phyloP scores from a whole-genome alignment of 305 asterid species.

The Solanum aculeatissimum region DNA sequence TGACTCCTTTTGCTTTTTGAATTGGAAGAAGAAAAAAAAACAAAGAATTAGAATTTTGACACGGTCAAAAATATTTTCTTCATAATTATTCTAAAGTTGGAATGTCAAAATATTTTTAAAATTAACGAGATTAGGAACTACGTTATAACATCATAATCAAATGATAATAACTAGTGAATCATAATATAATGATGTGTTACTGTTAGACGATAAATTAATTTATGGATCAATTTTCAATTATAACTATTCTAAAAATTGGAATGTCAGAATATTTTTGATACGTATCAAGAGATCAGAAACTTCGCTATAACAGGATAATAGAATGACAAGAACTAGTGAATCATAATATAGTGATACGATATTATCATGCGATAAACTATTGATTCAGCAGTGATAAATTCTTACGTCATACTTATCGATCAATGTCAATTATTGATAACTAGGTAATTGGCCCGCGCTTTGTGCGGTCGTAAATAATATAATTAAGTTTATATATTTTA shows the following conservation, averaged over 20 bases:
- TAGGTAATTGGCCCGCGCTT: too few relatives aligned
- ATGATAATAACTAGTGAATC: neutral
- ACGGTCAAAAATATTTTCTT: neutral
- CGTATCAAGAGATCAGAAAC: too few relatives aligned
- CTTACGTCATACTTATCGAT: neutral
- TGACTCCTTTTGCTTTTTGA: neutral
- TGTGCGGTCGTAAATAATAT: too few relatives aligned
- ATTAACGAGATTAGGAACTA: neutral
- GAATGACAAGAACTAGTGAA: neutral
- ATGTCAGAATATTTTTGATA: too few relatives aligned
- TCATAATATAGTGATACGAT: neutral
- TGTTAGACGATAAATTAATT: neutral
- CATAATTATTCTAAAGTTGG: neutral
- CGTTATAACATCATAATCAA: rapidly evolving
- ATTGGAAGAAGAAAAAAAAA: neutral
- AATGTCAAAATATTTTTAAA: neutral
- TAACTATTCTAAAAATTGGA: too few relatives aligned
- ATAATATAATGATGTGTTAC: rapidly evolving
- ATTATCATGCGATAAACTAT: neutral
- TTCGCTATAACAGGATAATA: neutral
- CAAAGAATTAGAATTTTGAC: neutral
- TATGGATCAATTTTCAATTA: too few relatives aligned
- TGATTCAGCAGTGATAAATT: neutral
- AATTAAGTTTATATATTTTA: too few relatives aligned
- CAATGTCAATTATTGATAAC: neutral